A percentile compares a stretch with the other conserved stretches of the same genome.
Conservation (phyloP, 805 yeast species). For the Yarrowia keelungensis region DNA sequence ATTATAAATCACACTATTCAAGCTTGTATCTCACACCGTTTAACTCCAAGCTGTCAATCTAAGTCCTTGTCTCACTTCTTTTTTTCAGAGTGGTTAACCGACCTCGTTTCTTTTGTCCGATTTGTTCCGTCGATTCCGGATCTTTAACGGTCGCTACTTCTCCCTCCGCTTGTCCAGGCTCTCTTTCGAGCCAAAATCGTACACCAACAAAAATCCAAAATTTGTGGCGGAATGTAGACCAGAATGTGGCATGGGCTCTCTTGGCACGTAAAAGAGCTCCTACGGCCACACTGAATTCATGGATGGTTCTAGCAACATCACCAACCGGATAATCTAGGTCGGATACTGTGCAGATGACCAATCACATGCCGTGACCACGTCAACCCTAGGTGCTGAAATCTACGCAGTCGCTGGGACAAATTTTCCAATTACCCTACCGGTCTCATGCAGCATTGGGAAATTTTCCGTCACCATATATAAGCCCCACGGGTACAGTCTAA, state of each 20-base stretch:
- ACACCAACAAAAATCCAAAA: constrained; percentile 1
- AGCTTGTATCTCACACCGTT: no score
- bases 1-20: no score
- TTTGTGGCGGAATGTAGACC: constrained; percentile 12
- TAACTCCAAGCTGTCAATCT: no score
- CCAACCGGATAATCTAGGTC: constrained; percentile 7
- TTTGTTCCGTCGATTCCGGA: not conserved
- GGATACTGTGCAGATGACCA: constrained; percentile 20
- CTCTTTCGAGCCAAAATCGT: constrained; percentile 11
- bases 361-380: constrained; percentile 9
- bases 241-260: not conserved
- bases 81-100: no score
- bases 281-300: no score
- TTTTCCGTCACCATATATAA: constrained; percentile 33
- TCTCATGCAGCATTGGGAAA: constrained; percentile 2
- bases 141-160: not conserved
- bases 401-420: constrained; percentile 23
- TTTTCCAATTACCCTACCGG: constrained; percentile 27
- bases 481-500: constrained; percentile 14
- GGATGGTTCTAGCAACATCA: not conserved
- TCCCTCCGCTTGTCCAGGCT: not conserved
- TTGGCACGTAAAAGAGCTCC: not conserved
- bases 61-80: no score
- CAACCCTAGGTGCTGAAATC: constrained; percentile 36
- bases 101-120: not conserved